Conservation (phyloP, 768 basidiomycete species). For the Hericium rajendrae region DNA sequence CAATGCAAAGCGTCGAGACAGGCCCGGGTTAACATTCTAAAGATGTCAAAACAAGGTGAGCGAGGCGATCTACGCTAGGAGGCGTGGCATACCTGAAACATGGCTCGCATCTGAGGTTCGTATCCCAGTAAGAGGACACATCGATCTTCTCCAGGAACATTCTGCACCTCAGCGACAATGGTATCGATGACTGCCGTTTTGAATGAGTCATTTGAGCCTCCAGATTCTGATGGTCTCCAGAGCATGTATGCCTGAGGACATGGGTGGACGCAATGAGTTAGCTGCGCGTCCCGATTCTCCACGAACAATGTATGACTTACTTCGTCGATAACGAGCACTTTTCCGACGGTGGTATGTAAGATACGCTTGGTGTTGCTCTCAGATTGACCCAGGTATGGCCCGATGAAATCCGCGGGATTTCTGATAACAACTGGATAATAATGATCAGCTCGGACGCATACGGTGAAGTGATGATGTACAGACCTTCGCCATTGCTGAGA, state of each 20-base stretch:
- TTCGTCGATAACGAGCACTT: conserved; percentile 66
- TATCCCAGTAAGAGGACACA: conserved; percentile 61
- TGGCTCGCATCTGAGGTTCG: conserved; percentile 53
- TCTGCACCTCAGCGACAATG: conserved; percentile 65
- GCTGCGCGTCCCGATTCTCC: background rate
- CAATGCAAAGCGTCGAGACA: conserved; percentile 56
- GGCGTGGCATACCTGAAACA: conserved; percentile 50
- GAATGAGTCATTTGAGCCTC: conserved; percentile 34
- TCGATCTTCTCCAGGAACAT: conserved; percentile 57
- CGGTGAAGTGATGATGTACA: conserved; percentile 1
- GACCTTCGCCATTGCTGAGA: conserved; percentile 64
- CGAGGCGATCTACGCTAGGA: background rate
- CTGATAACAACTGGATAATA: conserved; percentile 45
- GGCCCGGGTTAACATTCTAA: conserved; percentile 63
- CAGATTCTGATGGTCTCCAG: conserved; percentile 32
- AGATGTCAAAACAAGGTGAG: background rate
- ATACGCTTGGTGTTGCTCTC: conserved; percentile 62
- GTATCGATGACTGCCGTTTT: conserved; percentile 68
- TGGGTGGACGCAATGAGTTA: background rate
- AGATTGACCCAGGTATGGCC: conserved; percentile 45
- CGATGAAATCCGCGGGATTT: conserved; percentile 64
- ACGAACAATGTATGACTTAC: conserved; percentile 19
- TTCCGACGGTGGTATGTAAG: conserved; percentile 46
- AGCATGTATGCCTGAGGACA: conserved; percentile 53
- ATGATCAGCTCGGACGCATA: background rate